phyloP scores from a whole-genome alignment of 2,329 filamentous ascomycete species.

The Fusarium napiforme region DNA sequence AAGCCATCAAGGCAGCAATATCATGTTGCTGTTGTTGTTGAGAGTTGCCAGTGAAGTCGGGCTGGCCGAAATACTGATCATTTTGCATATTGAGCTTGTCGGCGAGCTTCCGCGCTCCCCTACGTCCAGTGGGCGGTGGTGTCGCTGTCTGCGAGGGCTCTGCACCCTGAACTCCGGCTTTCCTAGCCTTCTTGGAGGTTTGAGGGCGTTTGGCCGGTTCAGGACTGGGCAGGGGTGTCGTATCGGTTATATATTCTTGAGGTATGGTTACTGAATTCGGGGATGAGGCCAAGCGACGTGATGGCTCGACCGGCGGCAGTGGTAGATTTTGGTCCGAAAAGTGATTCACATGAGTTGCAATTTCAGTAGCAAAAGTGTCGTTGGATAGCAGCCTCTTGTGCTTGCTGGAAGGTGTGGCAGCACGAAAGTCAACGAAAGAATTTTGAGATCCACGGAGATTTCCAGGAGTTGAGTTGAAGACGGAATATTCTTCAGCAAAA shows the following conservation, averaged over 20 bases:
- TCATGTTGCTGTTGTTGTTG: constrained; percentile 58
- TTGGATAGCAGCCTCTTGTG: constrained; percentile 65
- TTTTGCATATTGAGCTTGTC: constrained; percentile 68
- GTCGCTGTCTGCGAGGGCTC: constrained; percentile 64
- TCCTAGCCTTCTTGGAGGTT: constrained; percentile 59
- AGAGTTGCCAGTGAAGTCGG: constrained; percentile 61
- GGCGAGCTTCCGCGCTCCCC: constrained; percentile 66
- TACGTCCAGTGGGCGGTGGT: constrained; percentile 68
- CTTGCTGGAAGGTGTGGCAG: constrained; percentile 51
- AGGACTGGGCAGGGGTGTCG: constrained; percentile 45
- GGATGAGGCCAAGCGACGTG: constrained; percentile 68
- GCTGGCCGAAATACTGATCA: constrained; percentile 64
- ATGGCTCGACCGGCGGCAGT: constrained; percentile 69
- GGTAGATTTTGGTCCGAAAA: constrained; percentile 64
- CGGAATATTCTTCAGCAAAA: constrained; percentile 73
- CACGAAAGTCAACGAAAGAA: constrained; percentile 58
- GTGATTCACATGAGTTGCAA: constrained; percentile 71
- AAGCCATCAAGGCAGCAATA: constrained; percentile 59
- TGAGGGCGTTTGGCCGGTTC: constrained; percentile 41
- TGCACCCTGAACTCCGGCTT: constrained; percentile 53
- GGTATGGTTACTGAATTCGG: constrained; percentile 56
- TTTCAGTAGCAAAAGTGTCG: constrained; percentile 60
- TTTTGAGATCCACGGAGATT: constrained; percentile 62
- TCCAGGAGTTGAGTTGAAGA: constrained; percentile 72
- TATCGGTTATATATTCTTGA: constrained; percentile 46